phyloP scores from a whole-genome alignment of 805 yeast species.

The Priceomyces medius region DNA sequence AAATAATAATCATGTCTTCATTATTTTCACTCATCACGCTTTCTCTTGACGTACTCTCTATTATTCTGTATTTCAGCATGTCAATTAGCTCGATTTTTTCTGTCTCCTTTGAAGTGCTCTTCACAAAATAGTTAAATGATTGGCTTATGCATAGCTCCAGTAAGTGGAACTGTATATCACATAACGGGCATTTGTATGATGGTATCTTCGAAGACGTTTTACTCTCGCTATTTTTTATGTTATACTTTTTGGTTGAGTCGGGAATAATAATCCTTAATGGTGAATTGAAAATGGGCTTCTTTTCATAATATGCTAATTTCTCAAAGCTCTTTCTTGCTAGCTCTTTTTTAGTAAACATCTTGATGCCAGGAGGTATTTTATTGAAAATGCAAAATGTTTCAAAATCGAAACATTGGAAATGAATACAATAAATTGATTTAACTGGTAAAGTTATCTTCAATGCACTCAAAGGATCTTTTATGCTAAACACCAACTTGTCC shows the following conservation, averaged over 20 bases:
- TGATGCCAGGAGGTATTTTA: conserved; percentile 29
- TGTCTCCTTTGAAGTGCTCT: conserved; percentile 33
- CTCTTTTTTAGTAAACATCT: conserved; percentile 21
- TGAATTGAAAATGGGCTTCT: conserved; percentile 3
- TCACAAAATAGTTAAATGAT: conserved; percentile 41
- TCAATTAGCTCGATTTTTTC: conserved; percentile 37
- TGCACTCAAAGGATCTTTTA: conserved; percentile 41
- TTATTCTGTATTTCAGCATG: conserved; percentile 30
- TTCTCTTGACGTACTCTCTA: conserved; percentile 22
- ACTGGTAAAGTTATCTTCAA: conserved; percentile 40
- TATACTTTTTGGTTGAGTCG: neutral
- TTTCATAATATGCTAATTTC: conserved; percentile 6
- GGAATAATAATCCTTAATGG: conserved; percentile 5
- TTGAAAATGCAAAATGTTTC: conserved; percentile 41
- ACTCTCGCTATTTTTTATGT: neutral
- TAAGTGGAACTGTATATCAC: conserved; percentile 34
- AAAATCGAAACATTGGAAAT: conserved; percentile 46
- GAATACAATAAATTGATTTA: conserved; percentile 35
- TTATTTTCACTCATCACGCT: conserved; percentile 10
- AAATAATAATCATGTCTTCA: conserved; percentile 29
- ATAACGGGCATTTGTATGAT: conserved; percentile 39
- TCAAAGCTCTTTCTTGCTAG: conserved; percentile 24
- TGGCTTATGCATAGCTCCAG: conserved; percentile 37
- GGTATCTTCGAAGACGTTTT: conserved; percentile 17
- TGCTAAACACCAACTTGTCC: conserved; percentile 36